Evolutionary conservation across 1,139 yeast genomes (phyloP), one percentile per base, ranked within the genome.

Genomic region (Candida sanyaensis): DNA sequence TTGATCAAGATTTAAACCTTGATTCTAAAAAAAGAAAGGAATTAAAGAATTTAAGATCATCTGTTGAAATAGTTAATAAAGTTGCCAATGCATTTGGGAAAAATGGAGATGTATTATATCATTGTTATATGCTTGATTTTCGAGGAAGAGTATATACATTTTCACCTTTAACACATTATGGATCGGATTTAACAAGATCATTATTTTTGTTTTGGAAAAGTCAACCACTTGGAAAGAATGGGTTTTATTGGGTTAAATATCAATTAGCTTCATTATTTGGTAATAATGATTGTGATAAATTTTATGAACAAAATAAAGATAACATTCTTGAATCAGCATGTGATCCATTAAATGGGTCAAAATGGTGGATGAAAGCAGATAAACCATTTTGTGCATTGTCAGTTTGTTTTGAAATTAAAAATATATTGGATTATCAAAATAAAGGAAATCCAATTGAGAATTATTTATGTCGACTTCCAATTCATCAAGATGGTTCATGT

Each of bases 401-500:
- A 0, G 51, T 70, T 11, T 74, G 80, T 52, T 45, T 64, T 32
- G 80, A 75, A 50, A 45, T 75, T 4, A 37, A 44, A 1, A 49
- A 52, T 4, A 62, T 73, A 0, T 51, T 62, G 40, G 42, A 56
- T 7, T 64, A 46, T 46, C 30, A 43, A 5, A 54, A 56, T 1
- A 42, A 49, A 1, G 62, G 63, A 3, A 59, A 58, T 1, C 43
- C 51, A 1, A 46, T 66, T 3, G 58, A 60, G 27, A 53, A 63
- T 1, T 75, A 59, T 48, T 45, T 47, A n/a, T 62, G 70, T 37
- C 59, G 77, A 28, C 60, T 73, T 11, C 76, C 79, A 0, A 63
- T 75, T 5, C 77, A 73, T 48, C 75, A 69, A 51, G 80, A 75
- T 54, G 80, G 80, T 0, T 70, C 79, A 0, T 75, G 80, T 50